Evolutionary conservation across 495 filamentous ascomycete genomes (phyloP), one percentile per base, ranked within the genome.

Genomic region (Aspergillus bridgeri): DNA sequence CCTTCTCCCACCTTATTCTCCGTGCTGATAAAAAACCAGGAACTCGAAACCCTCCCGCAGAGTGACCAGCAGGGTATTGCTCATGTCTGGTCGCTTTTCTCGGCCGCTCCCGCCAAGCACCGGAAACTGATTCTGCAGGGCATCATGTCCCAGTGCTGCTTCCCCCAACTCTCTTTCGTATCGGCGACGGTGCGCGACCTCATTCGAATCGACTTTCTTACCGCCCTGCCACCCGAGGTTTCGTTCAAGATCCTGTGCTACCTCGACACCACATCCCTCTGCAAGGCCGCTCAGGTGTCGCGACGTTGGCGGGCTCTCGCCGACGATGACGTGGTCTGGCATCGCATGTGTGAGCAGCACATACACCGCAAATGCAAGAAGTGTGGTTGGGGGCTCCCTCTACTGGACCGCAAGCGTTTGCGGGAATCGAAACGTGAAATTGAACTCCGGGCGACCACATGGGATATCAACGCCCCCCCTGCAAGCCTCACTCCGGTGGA

Each of bases 311-410:
- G 89, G 56, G 80, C 80, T 51, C 71, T 99, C 23, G 94, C 94
- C 2, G 95, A 97, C 69, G 92, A 96, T 66, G 93, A 99, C 73
- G 87, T 96, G 22, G 94, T 99, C 2, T 99, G 94, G 94, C 93
- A 97, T 62, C 88, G 86, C 54, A 98, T 99, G 93, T 99, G 94
- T 66, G 92, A 97, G 75, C 94, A 99, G 65, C 94, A 99, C 65
- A 98, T 96, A 53, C 91, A 94, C 63, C 81, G 92, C 50, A 98
- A 96, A 69, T 99, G 94, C 74, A 92, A 86, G 49, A 97, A 96
- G 68, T 99, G 94, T 66, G 93, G 95, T 17, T 96, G 91, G 92
- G 94, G 94, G 3, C 70, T 99, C 48, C 94, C 94, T 46, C 76
- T 94, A 48, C 69, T 98, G 54, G 94, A 98, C 63, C 82, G 91